Conservation (phyloP, 345 rosid species). For the Salix brachista region DNA sequence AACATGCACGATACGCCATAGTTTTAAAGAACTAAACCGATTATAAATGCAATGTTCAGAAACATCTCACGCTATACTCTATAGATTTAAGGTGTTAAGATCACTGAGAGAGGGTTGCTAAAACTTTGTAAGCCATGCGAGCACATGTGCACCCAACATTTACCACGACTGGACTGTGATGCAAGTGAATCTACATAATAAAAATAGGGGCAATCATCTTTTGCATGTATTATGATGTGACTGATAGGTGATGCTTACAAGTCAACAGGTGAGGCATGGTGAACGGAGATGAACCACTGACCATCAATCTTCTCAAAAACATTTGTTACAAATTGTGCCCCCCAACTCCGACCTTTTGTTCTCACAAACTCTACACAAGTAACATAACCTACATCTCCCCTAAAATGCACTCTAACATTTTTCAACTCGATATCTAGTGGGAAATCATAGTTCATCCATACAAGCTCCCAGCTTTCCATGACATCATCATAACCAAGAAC, state of each 20-base stretch:
- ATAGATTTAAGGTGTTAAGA: neutral
- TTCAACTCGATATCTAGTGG: conserved; percentile 73
- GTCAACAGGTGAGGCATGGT: conserved; percentile 88
- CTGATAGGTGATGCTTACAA: conserved; percentile 28
- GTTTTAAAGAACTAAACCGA: neutral
- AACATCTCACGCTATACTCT: neutral
- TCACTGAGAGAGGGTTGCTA: neutral
- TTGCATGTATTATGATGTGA: neutral
- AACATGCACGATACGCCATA: neutral
- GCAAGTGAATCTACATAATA: neutral
- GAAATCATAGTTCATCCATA: conserved; percentile 85
- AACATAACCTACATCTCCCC: conserved; percentile 74
- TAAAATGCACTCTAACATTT: conserved; percentile 61
- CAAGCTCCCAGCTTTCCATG: conserved; percentile 92
- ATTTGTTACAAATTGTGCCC: conserved; percentile 84
- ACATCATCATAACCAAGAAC: conserved; percentile 70
- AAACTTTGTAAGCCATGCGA: too few relatives aligned
- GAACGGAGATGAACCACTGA: conserved; percentile 72
- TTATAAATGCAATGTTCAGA: neutral
- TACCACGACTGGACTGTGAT: neutral
- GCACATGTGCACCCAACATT: neutral
- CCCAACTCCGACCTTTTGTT: conserved; percentile 93
- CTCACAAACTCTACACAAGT: conserved; percentile 77
- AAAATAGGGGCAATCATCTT: neutral
- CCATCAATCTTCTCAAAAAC: conserved; percentile 80